Conservation (phyloP, 495 filamentous ascomycete species). For the Xylaria cubensis region DNA sequence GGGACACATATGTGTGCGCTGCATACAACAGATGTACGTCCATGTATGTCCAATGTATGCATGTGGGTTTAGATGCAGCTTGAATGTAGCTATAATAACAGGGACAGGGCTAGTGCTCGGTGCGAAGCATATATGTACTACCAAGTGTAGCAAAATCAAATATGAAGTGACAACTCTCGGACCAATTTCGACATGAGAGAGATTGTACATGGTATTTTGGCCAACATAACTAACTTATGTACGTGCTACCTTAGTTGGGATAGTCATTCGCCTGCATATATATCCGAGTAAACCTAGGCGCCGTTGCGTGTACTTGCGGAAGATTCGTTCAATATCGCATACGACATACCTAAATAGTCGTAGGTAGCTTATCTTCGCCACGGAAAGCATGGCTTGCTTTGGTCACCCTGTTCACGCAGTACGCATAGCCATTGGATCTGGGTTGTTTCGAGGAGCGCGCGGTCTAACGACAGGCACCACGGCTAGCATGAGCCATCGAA, state of each 20-base stretch:
- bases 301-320: background rate
- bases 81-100: conserved; percentile 18
- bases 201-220: conserved; percentile 16
- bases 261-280: background rate
- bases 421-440: background rate
- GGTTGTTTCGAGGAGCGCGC: background rate
- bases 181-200: conserved; percentile 1
- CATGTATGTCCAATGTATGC: background rate
- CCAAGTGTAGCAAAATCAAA: conserved; percentile 6
- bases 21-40: conserved; percentile 15
- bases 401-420: background rate
- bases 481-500: conserved; percentile 3
- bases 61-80: conserved; percentile 8
- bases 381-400: background rate
- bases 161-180: conserved; percentile 12
- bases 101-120: conserved; percentile 8
- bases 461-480: conserved; percentile 8
- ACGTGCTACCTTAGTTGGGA: background rate
- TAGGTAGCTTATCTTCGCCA: conserved; percentile 16
- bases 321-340: background rate
- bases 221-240: conserved; percentile 6
- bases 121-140: background rate
- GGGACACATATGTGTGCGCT: conserved; percentile 8
- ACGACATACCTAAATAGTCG: conserved; percentile 4
- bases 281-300: conserved; percentile 1